Conservation (phyloP, 306 rosid genomes). For the Cicer pinnatifidum region DNA sequence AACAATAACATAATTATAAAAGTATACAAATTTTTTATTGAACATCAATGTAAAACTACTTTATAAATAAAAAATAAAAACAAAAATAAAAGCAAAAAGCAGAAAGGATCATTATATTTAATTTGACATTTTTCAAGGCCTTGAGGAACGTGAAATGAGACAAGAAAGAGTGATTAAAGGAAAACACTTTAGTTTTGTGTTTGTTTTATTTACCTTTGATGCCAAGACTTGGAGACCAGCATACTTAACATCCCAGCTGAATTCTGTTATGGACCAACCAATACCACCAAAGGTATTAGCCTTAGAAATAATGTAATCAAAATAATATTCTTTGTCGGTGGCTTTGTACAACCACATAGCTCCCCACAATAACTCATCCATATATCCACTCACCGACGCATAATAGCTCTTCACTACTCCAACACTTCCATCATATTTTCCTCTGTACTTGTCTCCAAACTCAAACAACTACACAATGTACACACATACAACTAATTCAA, state of each 20-base stretch:
- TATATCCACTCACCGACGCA: conserved; percentile 93
- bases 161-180: conserved; percentile 40
- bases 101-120: conserved; percentile 20
- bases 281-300: conserved; percentile 78
- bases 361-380: conserved; percentile 84
- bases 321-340: conserved; percentile 75
- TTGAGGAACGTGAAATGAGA: conserved; percentile 16
- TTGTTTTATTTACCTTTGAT: conserved; percentile 63
- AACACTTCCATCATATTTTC: conserved; percentile 74
- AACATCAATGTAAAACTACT: too few relatives aligned
- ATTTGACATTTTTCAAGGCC: conserved; percentile 15
- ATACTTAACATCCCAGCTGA: conserved; percentile 91
- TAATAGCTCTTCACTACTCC: conserved; percentile 79
- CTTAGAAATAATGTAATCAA: conserved; percentile 59
- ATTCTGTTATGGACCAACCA: conserved; percentile 87
- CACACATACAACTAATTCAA: not conserved
- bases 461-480: conserved; percentile 65
- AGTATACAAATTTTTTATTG: too few relatives aligned
- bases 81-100: conserved; percentile 10
- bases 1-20: too few relatives aligned
- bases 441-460: conserved; percentile 78
- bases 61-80: not conserved
- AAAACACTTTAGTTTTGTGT: conserved; percentile 22
- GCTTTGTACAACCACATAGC: conserved; percentile 86
- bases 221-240: conserved; percentile 87